These are phyloP conservation scores for Hypholoma sublateritium DNA, from an alignment of 768 basidiomycete species.

Conservation along the genomic window DNA sequence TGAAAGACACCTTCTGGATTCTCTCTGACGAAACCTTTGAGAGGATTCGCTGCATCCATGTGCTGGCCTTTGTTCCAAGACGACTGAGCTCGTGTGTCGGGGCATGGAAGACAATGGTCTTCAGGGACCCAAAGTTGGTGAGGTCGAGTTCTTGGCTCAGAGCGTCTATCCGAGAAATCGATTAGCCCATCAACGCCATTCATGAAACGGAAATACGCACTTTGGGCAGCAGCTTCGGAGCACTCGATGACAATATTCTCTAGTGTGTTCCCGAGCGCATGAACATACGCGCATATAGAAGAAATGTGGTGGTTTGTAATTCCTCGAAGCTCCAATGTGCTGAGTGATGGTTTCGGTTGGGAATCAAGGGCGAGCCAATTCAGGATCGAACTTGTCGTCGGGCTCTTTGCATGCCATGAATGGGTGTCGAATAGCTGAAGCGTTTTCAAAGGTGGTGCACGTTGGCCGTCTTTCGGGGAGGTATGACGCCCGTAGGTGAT, in stretches of 20 bases:
- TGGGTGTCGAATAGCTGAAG: not conserved
- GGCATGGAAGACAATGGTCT: not conserved
- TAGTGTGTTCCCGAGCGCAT: not conserved
- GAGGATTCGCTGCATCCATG: not conserved
- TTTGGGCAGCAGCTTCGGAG: not conserved
- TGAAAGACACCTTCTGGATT: not conserved
- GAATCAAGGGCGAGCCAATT: not conserved
- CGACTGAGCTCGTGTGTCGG: not conserved
- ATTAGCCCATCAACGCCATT: too few species aligned
- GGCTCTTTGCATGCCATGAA: not conserved
- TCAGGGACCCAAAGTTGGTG: not conserved
- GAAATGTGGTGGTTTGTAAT: not conserved
- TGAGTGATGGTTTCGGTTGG: not conserved
- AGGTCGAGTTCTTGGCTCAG: not conserved
- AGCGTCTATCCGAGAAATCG: not conserved
- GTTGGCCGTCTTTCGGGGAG: not conserved
- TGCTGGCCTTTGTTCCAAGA: not conserved
- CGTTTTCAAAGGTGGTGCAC: not conserved
- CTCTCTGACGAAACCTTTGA: not conserved
- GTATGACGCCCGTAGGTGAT: not conserved
- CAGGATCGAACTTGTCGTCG: not conserved
- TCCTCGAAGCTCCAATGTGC: not conserved
- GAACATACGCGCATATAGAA: not conserved
- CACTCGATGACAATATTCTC: not conserved
- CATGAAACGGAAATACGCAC: not conserved